These are phyloP conservation scores for Candida golubevii DNA, from an alignment of 805 yeast genomes.

Conservation along the genomic window DNA sequence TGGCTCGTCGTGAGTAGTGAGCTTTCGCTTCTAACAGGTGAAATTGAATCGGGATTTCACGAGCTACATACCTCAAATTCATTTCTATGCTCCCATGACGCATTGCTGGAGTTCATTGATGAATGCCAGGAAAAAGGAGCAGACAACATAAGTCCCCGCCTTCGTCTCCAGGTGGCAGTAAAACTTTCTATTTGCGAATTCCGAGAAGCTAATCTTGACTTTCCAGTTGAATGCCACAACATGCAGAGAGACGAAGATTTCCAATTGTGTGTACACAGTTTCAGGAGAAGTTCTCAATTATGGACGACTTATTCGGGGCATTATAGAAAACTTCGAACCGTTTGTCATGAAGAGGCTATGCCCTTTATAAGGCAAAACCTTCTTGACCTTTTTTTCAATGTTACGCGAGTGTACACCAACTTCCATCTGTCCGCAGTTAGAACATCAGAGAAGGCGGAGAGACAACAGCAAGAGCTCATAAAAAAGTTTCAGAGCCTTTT, in stretches of 20 bases:
- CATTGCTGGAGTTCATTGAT: constrained; percentile 37
- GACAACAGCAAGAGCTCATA: constrained; percentile 4
- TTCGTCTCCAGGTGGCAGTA: constrained; percentile 39
- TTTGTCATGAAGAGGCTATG: constrained; percentile 50
- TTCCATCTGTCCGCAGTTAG: constrained; percentile 9
- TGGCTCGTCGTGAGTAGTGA: background rate
- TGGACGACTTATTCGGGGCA: constrained; percentile 75
- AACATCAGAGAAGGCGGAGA: background rate
- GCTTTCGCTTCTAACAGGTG: constrained; percentile 2
- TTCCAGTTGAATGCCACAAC: constrained; percentile 26
- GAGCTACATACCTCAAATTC: constrained; percentile 4
- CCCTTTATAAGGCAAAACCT: constrained; percentile 53
- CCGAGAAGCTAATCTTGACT: constrained; percentile 39
- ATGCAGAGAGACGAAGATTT: constrained; percentile 13
- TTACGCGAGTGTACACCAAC: constrained; percentile 30
- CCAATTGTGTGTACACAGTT: constrained; percentile 35
- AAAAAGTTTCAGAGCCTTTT: constrained; percentile 3
- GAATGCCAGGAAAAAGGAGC: constrained; percentile 39
- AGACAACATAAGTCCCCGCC: constrained; percentile 31
- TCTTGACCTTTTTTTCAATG: constrained; percentile 41
- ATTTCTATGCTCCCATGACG: constrained; percentile 22
- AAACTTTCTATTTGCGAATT: constrained; percentile 54
- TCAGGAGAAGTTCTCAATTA: constrained; percentile 50
- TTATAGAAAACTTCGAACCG: constrained; percentile 47
- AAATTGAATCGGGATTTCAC: background rate